Evolutionary conservation across 768 basidiomycete genomes (phyloP), one percentile per base, ranked within the genome.

Genomic region (Amyloporia xantha): DNA sequence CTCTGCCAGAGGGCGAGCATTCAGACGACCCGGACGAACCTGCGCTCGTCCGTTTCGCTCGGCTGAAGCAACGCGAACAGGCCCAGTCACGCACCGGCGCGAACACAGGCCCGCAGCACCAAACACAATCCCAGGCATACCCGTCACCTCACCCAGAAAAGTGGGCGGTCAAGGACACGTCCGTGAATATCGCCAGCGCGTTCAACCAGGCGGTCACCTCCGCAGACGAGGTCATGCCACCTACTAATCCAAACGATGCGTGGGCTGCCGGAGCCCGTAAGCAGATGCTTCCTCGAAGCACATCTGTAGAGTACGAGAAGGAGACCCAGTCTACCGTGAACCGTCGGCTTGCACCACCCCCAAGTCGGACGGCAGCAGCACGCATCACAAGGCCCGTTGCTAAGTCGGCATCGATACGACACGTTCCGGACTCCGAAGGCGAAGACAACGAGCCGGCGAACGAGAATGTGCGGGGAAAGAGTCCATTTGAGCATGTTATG

Each of bases 181-280:
- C 88, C 17, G 91, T 92, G 44, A 86, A 89, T 66, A 84, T 91
- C 59, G 91, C 89, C 9, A 77, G 78, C 58, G 91, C 90, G 25
- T 86, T 93, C 60, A 70, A 73, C 55, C 81, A 84, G 63, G 91
- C 90, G 17, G 85, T 77, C 19, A 70, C 62, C 43, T 38, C 43
- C 49, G 25, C 41, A 33, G 36, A 57, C 43, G 47, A 36, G 33
- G 40, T 52, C 30, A 47, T 37, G 41, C 61, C 68, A 40, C 53
- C 69, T 26, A 67, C 62, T 57, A 79, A 76, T 56, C 78, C 80
- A 24, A 84, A 86, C 62, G 69, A 69, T 45, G 66, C 82, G 1
- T 87, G 85, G 87, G 80, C 79, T 2, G 82, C 85, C 2, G 72
- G 76, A 40, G 75, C n/a, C 61, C 68, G 73, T 44, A 71, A 70